Evolutionary conservation across 176 grass and related monocot genomes (phyloP).

Genomic region (Pontederia crassipes): DNA sequence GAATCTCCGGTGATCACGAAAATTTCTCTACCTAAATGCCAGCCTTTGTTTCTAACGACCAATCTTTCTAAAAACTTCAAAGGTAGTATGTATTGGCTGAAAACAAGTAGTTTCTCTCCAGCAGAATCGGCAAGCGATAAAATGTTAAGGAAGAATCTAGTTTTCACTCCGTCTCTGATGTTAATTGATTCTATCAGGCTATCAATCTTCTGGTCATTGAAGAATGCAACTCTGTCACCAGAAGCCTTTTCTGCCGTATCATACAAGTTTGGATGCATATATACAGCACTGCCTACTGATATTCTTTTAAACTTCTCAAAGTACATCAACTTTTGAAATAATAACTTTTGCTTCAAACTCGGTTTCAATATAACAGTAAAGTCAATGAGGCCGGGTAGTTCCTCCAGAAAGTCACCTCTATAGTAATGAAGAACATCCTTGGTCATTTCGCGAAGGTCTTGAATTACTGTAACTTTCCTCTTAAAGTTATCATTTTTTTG

Average conservation of each 20-base stretch:
- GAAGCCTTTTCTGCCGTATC: constrained; percentile 55
- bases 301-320: constrained; percentile 80
- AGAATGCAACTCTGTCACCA: constrained; percentile 37
- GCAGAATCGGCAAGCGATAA: constrained; percentile 61
- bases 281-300: constrained; percentile 46
- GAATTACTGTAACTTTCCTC: constrained; percentile 84
- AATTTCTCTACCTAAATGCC: constrained; percentile 83
- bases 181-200: constrained; percentile 38
- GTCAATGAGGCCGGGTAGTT: constrained; percentile 80
- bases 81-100: constrained; percentile 79
- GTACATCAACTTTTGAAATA: constrained; percentile 29
- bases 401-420: constrained; percentile 86
- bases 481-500: constrained; percentile 51
- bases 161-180: constrained; percentile 64
- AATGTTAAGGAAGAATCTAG: constrained; percentile 79
- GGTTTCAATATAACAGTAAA: constrained; percentile 70
- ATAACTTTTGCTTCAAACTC: constrained; percentile 48
- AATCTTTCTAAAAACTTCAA: constrained; percentile 90
- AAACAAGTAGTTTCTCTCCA: constrained; percentile 79
- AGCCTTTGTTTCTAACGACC: constrained; percentile 60
- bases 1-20: constrained; percentile 78
- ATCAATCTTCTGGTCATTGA: constrained; percentile 43
- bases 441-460: constrained; percentile 80
- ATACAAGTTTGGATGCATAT: constrained; percentile 69
- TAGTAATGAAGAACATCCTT: constrained; percentile 94